These are phyloP conservation scores for Spiraea crenata DNA, from an alignment of 331 rosid genomes.

Conservation along the genomic window DNA sequence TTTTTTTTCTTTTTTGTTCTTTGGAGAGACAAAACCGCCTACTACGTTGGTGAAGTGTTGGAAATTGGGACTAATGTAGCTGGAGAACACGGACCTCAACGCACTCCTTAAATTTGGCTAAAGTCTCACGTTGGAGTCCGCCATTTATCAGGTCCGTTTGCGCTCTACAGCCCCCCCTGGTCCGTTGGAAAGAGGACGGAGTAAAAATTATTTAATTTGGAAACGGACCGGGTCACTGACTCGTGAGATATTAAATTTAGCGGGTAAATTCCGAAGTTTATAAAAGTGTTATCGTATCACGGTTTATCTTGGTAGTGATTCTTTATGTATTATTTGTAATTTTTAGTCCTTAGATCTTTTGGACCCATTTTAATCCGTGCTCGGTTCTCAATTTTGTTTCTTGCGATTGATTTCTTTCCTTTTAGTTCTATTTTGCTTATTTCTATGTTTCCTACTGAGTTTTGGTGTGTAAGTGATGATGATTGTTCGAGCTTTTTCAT, in stretches of 20 bases:
- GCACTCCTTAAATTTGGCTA: constrained; percentile 41
- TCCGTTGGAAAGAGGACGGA: constrained; percentile 14
- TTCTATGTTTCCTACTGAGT: no score
- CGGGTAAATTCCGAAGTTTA: neutral
- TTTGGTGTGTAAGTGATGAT: no score
- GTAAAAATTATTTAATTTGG: constrained; percentile 1
- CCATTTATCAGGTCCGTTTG: constrained; percentile 37
- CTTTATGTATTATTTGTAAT: no score
- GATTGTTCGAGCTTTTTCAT: no score
- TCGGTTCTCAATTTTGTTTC: no score
- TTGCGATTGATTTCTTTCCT: no score
- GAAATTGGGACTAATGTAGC: constrained; percentile 36
- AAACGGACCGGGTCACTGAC: neutral
- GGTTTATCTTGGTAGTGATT: no score
- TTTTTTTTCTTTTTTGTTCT: neutral
- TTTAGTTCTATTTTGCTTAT: no score
- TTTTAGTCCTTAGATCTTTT: no score
- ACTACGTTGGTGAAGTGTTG: constrained; percentile 35
- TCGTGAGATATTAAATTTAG: constrained; percentile 21
- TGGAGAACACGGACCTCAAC: constrained; percentile 65
- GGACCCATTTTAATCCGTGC: no score
- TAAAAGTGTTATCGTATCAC: no score
- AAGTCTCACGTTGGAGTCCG: constrained; percentile 47
- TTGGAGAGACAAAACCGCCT: constrained; percentile 29
- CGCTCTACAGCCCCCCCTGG: neutral